These are phyloP conservation scores for Rutidosis leptorrhynchoides DNA, from an alignment of 129 eudicot genomes.

Conservation along the genomic window DNA sequence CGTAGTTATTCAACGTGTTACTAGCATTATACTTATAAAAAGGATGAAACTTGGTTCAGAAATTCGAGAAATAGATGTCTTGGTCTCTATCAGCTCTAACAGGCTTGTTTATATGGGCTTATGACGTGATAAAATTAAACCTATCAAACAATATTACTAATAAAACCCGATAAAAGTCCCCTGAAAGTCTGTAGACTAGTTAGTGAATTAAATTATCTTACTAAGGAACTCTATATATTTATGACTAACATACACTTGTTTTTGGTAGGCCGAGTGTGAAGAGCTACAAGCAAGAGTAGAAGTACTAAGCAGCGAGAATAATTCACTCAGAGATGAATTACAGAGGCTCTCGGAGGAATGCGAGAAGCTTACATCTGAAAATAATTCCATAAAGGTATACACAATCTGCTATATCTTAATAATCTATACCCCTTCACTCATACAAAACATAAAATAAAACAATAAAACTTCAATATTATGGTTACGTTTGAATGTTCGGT, in stretches of 20 bases:
- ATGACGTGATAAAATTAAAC: background rate
- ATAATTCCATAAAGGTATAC: slow-evolving; percentile 70
- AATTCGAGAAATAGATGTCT: background rate
- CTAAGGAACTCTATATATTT: background rate
- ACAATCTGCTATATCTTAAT: background rate
- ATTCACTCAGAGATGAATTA: slow-evolving; percentile 66
- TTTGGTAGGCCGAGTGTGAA: slow-evolving; percentile 88
- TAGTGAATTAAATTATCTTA: background rate
- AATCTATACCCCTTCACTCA: background rate
- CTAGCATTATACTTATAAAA: background rate
- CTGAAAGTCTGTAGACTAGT: background rate
- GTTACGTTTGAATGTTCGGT: background rate
- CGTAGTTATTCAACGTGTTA: background rate
- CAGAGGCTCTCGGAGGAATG: slow-evolving; percentile 79
- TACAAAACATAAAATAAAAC: background rate
- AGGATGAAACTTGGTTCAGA: background rate
- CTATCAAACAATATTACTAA: background rate
- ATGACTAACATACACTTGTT: background rate
- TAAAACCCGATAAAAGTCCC: background rate
- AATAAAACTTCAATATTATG: background rate
- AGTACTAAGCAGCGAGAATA: slow-evolving; percentile 60
- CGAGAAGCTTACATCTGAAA: slow-evolving; percentile 70
- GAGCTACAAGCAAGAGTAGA: slow-evolving; percentile 85
- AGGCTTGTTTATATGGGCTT: background rate
- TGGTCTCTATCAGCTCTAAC: background rate